Evolutionary conservation across 768 basidiomycete genomes (phyloP).

Genomic region (Podaxis pistillaris): DNA sequence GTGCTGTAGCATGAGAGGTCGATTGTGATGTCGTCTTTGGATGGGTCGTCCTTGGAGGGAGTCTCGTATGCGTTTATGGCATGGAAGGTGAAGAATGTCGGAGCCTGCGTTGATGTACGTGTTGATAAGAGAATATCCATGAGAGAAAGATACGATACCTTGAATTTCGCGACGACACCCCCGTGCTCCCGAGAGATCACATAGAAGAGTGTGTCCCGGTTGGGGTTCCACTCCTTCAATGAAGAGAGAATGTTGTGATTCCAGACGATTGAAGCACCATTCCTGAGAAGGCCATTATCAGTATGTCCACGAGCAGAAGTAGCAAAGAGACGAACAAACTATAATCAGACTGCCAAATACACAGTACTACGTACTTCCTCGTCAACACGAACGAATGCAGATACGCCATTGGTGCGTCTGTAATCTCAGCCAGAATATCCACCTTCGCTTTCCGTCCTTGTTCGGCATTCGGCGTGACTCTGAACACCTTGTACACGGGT

Average conservation of each 20-base stretch:
- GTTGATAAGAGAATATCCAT: not conserved
- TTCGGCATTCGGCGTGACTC: not conserved
- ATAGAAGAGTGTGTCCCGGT: not conserved
- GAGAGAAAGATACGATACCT: not conserved
- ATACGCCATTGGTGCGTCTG: constrained; percentile 9
- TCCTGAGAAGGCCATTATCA: not conserved
- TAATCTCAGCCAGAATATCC: constrained; percentile 10
- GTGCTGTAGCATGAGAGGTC: constrained; percentile 4
- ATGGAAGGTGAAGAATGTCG: constrained; percentile 7
- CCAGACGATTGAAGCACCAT: not conserved
- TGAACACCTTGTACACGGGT: not conserved
- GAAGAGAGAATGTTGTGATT: not conserved
- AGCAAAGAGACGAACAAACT: not conserved
- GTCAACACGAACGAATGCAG: constrained; percentile 9
- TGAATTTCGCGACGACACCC: constrained; percentile 7
- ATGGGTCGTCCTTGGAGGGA: not conserved
- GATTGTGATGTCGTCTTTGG: not conserved
- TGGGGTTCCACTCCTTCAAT: constrained; percentile 1
- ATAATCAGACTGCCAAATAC: constrained; percentile 9
- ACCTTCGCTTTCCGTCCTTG: not conserved
- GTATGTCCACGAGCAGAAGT: not conserved
- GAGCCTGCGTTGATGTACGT: not conserved
- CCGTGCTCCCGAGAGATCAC: constrained; percentile 3
- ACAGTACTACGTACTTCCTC: constrained; percentile 1
- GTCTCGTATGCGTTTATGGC: constrained; percentile 6